Evolutionary conservation across 2,329 filamentous ascomycete species (phyloP).

Genomic region (Monosporascus sp.): DNA sequence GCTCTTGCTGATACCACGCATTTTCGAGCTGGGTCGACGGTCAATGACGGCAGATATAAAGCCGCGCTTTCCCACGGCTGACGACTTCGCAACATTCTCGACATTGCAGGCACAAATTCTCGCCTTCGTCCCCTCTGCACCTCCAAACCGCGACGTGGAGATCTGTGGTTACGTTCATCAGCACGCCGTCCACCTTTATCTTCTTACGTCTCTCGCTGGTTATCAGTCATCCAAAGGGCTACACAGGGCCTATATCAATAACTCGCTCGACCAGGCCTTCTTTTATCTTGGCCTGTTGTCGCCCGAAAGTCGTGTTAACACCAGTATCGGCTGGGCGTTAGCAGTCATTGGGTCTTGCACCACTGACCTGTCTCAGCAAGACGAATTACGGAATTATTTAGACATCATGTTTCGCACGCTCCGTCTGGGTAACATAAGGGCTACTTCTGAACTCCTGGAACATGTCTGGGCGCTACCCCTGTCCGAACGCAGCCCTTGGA

Average conservation of each 20-base stretch:
- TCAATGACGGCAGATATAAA: conserved; percentile 26
- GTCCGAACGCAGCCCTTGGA: conserved; percentile 35
- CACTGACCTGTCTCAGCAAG: conserved; percentile 28
- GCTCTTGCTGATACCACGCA: conserved; percentile 31
- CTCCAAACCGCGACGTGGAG: conserved; percentile 28
- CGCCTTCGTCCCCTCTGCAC: conserved; percentile 28
- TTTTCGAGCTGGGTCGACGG: conserved; percentile 38
- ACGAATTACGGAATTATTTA: conserved; percentile 29
- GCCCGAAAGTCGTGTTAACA: conserved; percentile 31
- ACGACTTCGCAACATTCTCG: conserved; percentile 39
- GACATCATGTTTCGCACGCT: conserved; percentile 31
- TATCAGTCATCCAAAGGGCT: conserved; percentile 12
- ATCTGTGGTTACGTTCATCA: conserved; percentile 39
- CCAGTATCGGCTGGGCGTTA: conserved; percentile 35
- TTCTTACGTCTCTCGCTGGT: conserved; percentile 26
- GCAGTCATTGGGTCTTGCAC: conserved; percentile 34
- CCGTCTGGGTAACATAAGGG: conserved; percentile 40
- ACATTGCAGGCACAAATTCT: conserved; percentile 37
- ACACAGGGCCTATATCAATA: neutral
- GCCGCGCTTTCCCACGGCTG: conserved; percentile 24
- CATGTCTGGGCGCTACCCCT: conserved; percentile 35
- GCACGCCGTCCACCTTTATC: conserved; percentile 38
- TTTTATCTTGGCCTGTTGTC: conserved; percentile 27
- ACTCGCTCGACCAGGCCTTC: conserved; percentile 22
- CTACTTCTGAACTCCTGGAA: conserved; percentile 36